Conservation (phyloP, 331 rosid species). For the Erythrophleum ivorense region DNA sequence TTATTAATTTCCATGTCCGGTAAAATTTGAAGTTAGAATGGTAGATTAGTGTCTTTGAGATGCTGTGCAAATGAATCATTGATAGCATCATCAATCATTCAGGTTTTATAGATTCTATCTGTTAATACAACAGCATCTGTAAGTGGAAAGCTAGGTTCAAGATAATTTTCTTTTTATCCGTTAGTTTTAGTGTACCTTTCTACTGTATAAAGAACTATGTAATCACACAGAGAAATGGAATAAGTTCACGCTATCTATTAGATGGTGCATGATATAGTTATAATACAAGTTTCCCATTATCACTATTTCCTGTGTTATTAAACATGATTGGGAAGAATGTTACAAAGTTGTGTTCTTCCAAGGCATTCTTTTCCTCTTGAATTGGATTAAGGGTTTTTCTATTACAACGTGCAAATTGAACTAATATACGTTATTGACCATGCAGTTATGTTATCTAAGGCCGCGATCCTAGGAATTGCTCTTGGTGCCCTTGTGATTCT, state of each 20-base stretch:
- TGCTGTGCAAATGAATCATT: background rate
- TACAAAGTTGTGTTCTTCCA: background rate
- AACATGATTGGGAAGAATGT: background rate
- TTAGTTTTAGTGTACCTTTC: background rate
- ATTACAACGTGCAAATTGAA: background rate
- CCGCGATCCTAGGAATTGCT: conserved; percentile 92
- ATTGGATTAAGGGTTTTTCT: background rate
- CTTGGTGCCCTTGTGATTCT: conserved; percentile 93
- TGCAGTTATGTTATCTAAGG: conserved; percentile 87
- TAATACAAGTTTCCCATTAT: background rate
- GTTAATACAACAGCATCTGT: background rate
- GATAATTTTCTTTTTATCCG: background rate
- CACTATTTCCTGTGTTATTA: background rate
- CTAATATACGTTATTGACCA: conserved; percentile 23
- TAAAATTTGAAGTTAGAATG: background rate
- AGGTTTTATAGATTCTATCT: background rate
- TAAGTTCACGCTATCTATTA: background rate
- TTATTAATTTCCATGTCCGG: background rate
- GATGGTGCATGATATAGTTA: background rate
- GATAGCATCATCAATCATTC: background rate
- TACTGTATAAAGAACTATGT: background rate
- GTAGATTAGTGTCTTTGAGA: background rate
- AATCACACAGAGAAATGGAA: background rate
- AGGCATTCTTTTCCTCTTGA: background rate
- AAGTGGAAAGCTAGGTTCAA: background rate